Evolutionary conservation across 805 yeast genomes (phyloP), one percentile per base, ranked within the genome.

Genomic region (Kuraishia cidri): DNA sequence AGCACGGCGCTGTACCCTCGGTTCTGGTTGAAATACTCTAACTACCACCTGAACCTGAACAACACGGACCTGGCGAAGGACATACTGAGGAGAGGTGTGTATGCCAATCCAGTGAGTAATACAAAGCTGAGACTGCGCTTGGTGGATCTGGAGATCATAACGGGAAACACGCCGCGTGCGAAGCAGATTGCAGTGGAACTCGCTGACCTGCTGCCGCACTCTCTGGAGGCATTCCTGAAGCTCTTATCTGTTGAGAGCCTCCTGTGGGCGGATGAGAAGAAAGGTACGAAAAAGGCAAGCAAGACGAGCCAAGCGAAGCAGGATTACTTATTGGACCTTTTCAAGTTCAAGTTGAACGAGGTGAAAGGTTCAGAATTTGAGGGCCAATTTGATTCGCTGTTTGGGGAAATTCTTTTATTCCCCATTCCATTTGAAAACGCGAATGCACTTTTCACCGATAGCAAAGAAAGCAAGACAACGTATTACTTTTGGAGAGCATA

Each of bases 21-120:
- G 15, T 57, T 74, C 26, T 75, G 80, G 75, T 41, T 70, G 10
- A 66, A 66, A 34, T 71, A 63, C 41, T 50, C 70, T 1, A 61
- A 72, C 42, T 72, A 54, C 42, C 56, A 51, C 26, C 33, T 64
- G 32, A 63, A 41, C 30, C 18, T 38, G 18, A 41, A 53, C 31
- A 40, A 56, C 13, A 29, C 52, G n/a, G 45, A 49, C 18, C 36
- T 43, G 7, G 76, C 78, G 0, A 58, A 56, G 30, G 51, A 53
- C 10, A 35, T 66, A 1, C 41, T 75, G 6, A 36, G 52, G 6
- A 55, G 52, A 36, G 67, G 72, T 1, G 40, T 59, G 2, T 45
- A 50, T 14, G 27, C 45, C 8, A 50, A 43, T 35, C 42, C 46
- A 13, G 35, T 46, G 2, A 47, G 52, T 11, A 52, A 60, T 28